phyloP scores from a whole-genome alignment of 129 eudicot genomes.

The Ambrosia artemisiifolia region DNA sequence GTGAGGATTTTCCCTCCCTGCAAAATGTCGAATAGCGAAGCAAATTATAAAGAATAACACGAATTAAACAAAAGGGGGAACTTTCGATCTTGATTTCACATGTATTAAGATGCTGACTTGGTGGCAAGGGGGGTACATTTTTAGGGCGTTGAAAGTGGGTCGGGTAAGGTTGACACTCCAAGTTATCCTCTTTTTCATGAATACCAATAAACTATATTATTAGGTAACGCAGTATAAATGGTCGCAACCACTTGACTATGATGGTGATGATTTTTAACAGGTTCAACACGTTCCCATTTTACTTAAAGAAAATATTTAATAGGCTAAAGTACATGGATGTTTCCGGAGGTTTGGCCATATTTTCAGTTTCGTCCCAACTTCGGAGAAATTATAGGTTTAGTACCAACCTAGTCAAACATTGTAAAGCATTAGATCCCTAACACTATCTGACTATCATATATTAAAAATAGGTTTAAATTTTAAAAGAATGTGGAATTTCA shows the following conservation, averaged over 20 bases:
- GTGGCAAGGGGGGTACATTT: background rate
- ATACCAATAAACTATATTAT: background rate
- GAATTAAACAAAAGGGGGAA: background rate
- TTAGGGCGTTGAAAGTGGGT: background rate
- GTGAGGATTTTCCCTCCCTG: conserved; percentile 93
- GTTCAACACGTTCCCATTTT: background rate
- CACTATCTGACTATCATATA: too few relatives aligned
- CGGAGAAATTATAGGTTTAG: too few relatives aligned
- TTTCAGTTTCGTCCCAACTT: too few relatives aligned
- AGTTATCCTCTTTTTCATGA: background rate
- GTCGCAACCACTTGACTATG: background rate
- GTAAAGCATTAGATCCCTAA: too few relatives aligned
- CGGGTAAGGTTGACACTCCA: background rate
- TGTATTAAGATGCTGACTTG: too few relatives aligned
- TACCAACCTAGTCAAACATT: too few relatives aligned
- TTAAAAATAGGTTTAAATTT: too few relatives aligned
- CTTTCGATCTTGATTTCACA: background rate
- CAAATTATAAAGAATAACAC: conserved; percentile 1
- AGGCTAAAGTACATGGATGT: too few relatives aligned
- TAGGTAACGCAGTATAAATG: background rate
- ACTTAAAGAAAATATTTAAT: background rate
- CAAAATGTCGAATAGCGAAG: conserved; percentile 15
- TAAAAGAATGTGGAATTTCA: too few relatives aligned
- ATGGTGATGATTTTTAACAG: background rate
- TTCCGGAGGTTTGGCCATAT: too few relatives aligned